Conservation (phyloP, 371 early-diverging fungal genomes). For the Apophysomyces elegans region DNA sequence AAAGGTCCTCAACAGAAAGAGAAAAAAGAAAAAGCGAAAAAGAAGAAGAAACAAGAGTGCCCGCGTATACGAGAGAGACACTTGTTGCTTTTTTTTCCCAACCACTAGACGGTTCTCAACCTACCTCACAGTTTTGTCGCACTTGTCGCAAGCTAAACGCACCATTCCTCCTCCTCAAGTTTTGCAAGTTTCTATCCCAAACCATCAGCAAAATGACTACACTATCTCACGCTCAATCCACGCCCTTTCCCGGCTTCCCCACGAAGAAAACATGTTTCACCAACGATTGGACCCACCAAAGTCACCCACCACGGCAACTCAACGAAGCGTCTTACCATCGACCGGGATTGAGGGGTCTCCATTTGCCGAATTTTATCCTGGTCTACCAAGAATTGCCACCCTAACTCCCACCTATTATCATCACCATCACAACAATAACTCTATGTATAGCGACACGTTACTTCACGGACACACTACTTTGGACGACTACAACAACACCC, state of each 20-base stretch:
- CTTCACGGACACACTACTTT: conserved; percentile 6
- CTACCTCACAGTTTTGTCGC: conserved; percentile 1
- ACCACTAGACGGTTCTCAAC: not conserved
- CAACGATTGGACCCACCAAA: not conserved
- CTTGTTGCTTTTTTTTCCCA: not conserved
- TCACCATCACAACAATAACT: not conserved
- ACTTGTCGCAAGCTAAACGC: not conserved
- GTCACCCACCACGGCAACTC: not conserved
- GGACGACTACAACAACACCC: conserved; percentile 4
- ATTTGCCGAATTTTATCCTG: conserved; percentile 10
- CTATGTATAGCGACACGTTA: conserved; percentile 1
- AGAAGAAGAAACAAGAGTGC: not conserved
- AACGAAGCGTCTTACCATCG: conserved; percentile 2
- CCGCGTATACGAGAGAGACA: conserved; percentile 3
- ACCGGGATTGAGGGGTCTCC: conserved; percentile 11
- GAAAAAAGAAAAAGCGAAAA: not conserved
- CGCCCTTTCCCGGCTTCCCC: conserved; percentile 3
- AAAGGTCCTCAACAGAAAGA: not conserved
- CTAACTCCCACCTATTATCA: not conserved
- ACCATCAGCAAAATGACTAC: conserved; percentile 3
- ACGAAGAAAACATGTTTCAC: conserved; percentile 4
- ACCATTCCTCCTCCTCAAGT: conserved; percentile 11
- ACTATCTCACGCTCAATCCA: not conserved
- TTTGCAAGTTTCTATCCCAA: conserved; percentile 7
- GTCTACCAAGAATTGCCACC: conserved; percentile 10